Evolutionary conservation across 1,139 yeast species (phyloP).

Genomic region (Arxiozyma telluris): DNA sequence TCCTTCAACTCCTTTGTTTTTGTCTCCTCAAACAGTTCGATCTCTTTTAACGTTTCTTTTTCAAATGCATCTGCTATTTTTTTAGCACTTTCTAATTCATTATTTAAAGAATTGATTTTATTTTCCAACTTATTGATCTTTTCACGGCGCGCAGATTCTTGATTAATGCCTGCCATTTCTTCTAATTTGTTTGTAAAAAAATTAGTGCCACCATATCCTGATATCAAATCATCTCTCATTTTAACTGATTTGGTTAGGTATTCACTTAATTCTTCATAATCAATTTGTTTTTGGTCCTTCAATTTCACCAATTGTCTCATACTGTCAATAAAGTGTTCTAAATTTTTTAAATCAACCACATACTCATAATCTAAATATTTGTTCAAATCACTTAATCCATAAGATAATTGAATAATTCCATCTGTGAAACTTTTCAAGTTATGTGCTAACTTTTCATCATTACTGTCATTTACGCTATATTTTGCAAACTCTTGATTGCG

Average conservation of each 20-base stretch:
- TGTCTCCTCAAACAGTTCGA: conserved; percentile 71
- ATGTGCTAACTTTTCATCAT: conserved; percentile 34
- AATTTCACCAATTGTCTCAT: conserved; percentile 68
- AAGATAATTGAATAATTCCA: conserved; percentile 43
- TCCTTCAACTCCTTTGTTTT: conserved; percentile 69
- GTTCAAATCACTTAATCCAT: conserved; percentile 40
- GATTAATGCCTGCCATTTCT: conserved; percentile 52
- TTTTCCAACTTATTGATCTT: conserved; percentile 42
- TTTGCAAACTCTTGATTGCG: conserved; percentile 10
- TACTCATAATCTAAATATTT: conserved; percentile 73
- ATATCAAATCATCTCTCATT: conserved; percentile 55
- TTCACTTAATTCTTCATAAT: conserved; percentile 76
- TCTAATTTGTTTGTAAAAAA: conserved; percentile 48
- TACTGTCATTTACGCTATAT: conserved; percentile 4
- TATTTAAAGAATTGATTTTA: conserved; percentile 50
- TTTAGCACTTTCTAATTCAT: conserved; percentile 57
- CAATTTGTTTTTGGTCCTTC: conserved; percentile 86
- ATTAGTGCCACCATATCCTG: conserved; percentile 48
- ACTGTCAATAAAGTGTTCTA: conserved; percentile 75
- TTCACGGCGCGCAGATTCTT: conserved; percentile 46
- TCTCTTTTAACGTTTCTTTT: conserved; percentile 57
- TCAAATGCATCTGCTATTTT: conserved; percentile 65
- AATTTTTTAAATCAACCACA: conserved; percentile 71
- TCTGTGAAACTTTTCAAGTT: conserved; percentile 48
- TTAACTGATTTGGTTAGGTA: conserved; percentile 60